Percentiles rank a stretch among this genome's conserved stretches.
Evolutionary conservation across 306 rosid species (phyloP).

Genomic region (Glycine tomentella): DNA sequence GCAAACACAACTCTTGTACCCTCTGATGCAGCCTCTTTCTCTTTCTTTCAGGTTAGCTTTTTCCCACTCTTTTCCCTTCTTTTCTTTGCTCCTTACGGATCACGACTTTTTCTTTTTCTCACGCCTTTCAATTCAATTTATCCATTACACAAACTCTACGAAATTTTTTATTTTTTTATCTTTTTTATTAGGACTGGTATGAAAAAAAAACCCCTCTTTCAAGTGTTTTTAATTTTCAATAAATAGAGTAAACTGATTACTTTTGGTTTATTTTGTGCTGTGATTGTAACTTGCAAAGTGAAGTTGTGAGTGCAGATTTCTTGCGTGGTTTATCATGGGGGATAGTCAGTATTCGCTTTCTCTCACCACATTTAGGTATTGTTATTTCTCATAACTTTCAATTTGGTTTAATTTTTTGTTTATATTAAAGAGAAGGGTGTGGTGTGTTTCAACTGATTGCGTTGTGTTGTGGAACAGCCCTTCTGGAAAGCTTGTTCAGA

Average conservation of each 20-base stretch:
- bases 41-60: conserved; percentile 28
- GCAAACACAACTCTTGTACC: neutral
- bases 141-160: neutral
- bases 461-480: conserved; percentile 65
- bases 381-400: neutral
- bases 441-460: conserved; percentile 26
- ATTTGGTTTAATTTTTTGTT: neutral
- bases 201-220: too few species aligned
- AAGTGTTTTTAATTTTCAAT: neutral
- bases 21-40: neutral
- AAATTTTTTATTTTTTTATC: neutral
- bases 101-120: neutral
- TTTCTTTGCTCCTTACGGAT: neutral
- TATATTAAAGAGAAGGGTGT: neutral
- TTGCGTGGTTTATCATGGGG: conserved; percentile 52
- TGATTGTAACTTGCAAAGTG: neutral
- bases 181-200: conserved; percentile 9
- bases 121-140: neutral
- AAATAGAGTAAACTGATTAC: neutral
- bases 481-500: conserved; percentile 96
- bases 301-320: conserved; percentile 37
- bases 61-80: neutral
- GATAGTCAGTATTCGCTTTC: conserved; percentile 69
- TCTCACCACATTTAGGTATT: conserved; percentile 65
- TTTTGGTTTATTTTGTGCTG: neutral